A percentile compares a stretch with the other conserved stretches of the same genome.
Evolutionary conservation across 768 basidiomycete species (phyloP).

Genomic region (Leccinum obscurum): DNA sequence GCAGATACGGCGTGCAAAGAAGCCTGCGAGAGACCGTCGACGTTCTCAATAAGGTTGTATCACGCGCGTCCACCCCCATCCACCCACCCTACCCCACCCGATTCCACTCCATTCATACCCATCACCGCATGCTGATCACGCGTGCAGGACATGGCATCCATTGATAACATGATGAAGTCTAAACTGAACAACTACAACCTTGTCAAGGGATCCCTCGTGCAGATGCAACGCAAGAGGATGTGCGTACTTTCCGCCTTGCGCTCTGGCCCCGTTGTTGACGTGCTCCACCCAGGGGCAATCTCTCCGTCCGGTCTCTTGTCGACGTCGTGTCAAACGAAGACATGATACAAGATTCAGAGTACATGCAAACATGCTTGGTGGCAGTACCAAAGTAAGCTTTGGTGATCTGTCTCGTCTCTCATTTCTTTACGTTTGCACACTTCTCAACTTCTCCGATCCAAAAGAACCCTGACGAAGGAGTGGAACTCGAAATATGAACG

Average conservation of each 20-base stretch:
- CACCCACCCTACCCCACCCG: constrained; percentile 7
- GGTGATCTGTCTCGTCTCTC: constrained; percentile 6
- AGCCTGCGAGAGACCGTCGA: constrained; percentile 85
- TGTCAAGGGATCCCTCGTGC: constrained; percentile 87
- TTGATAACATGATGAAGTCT: constrained; percentile 91
- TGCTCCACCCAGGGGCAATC: constrained; percentile 68
- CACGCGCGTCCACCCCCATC: constrained; percentile 13
- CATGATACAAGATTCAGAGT: constrained; percentile 88
- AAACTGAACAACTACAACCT: constrained; percentile 92
- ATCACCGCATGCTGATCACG: constrained; percentile 25
- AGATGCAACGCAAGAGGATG: constrained; percentile 95
- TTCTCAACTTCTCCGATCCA: constrained; percentile 19
- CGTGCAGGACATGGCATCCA: constrained; percentile 81
- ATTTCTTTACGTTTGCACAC: constrained; percentile 12
- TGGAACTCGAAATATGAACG: constrained; percentile 92
- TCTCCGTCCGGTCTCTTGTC: constrained; percentile 85
- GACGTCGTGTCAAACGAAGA: constrained; percentile 83
- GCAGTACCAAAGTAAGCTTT: constrained; percentile 86
- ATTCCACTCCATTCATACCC: constrained; percentile 20
- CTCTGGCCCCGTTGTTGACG: constrained; percentile 8
- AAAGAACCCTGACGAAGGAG: constrained; percentile 77
- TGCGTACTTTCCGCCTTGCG: constrained; percentile 36
- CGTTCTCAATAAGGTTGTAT: constrained; percentile 72
- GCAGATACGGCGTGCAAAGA: constrained; percentile 83
- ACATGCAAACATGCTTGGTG: constrained; percentile 87